Evolutionary conservation across 768 basidiomycete species (phyloP).

Genomic region (Trichaptum fuscoviolaceum): DNA sequence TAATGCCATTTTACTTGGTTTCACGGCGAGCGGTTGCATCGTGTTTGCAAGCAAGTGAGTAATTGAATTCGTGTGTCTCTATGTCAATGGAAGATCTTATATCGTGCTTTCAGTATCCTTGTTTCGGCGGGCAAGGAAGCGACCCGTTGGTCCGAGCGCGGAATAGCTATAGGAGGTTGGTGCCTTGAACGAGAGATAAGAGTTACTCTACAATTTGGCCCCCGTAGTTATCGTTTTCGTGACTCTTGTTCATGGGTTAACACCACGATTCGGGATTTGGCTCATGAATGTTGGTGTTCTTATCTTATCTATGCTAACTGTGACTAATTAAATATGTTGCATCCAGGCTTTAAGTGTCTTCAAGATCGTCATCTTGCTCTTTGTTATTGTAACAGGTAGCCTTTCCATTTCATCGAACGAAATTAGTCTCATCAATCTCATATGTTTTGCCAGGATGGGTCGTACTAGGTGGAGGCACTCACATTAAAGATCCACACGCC

Average conservation of each 20-base stretch:
- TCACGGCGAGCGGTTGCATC: slow-evolving; percentile 42
- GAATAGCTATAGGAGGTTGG: slow-evolving; percentile 53
- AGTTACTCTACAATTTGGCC: not conserved
- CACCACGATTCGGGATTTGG: slow-evolving; percentile 42
- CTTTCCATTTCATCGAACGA: not conserved
- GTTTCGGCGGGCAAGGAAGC: slow-evolving; percentile 36
- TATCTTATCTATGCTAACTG: not conserved
- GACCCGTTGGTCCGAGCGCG: slow-evolving; percentile 46
- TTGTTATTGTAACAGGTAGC: slow-evolving; percentile 47
- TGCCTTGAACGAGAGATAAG: not conserved
- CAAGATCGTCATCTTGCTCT: slow-evolving; percentile 49
- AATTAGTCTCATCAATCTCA: not conserved
- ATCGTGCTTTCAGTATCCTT: slow-evolving; percentile 35
- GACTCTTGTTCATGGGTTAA: slow-evolving; percentile 46
- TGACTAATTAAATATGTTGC: not conserved
- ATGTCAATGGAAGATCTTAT: not conserved
- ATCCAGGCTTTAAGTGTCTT: slow-evolving; percentile 45
- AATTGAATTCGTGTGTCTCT: not conserved
- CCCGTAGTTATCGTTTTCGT: slow-evolving; percentile 44
- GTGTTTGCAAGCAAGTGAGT: slow-evolving; percentile 34
- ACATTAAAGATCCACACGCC: slow-evolving; percentile 47
- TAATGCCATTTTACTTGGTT: slow-evolving; percentile 41
- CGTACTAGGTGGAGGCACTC: slow-evolving; percentile 53
- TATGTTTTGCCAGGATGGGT: slow-evolving; percentile 39
- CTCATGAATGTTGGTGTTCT: slow-evolving; percentile 45